phyloP scores from a whole-genome alignment of 495 filamentous ascomycete species.

The Aspergillus bertholletiae region DNA sequence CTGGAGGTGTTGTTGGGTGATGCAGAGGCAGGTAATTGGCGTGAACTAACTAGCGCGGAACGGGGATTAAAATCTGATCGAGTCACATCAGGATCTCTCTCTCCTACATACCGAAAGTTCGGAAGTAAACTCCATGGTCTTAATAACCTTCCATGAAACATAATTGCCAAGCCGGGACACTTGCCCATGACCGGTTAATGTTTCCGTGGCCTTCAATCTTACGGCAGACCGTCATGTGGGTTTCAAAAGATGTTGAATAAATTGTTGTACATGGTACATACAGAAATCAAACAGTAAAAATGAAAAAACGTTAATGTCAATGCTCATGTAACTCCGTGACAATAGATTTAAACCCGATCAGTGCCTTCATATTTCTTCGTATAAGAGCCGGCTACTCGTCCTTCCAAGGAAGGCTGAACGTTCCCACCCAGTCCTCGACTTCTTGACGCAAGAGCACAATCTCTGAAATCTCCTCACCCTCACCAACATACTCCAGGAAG shows the following conservation, averaged over 20 bases:
- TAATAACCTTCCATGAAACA: no score
- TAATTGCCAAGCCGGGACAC: neutral
- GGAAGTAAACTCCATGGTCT: no score
- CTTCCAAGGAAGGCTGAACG: conserved; percentile 85
- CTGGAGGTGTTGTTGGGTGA: neutral
- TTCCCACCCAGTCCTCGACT: conserved; percentile 94
- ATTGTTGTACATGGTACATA: conserved; percentile 5
- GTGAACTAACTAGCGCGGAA: no score
- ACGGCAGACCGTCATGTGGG: no score
- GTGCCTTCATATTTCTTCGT: neutral
- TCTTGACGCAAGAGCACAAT: conserved; percentile 83
- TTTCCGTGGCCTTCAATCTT: neutral
- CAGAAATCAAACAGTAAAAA: conserved; percentile 8
- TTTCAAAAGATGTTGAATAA: conserved; percentile 18
- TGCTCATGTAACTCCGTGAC: neutral
- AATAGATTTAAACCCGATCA: neutral
- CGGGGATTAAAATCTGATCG: no score
- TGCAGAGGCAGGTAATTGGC: no score
- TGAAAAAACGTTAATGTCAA: neutral
- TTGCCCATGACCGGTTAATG: neutral
- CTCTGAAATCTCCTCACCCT: conserved; percentile 79
- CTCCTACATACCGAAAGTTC: no score
- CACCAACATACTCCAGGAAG: conserved; percentile 78
- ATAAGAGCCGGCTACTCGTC: conserved; percentile 30
- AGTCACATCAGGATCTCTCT: no score